Conservation (phyloP, 331 rosid genomes). For the Stylosanthes scabra region DNA sequence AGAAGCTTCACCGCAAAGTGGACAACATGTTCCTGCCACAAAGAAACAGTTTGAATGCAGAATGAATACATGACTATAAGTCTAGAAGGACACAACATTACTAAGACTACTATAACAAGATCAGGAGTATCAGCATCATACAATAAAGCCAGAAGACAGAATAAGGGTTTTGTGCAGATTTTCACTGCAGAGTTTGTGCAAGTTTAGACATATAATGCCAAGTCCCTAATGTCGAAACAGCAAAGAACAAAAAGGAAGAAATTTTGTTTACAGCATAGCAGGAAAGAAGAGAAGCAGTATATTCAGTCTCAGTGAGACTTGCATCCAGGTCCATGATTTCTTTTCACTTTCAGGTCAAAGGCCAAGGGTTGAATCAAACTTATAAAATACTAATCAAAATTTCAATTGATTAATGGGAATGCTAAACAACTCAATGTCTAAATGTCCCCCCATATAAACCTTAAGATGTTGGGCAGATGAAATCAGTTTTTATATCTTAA, state of each 20-base stretch:
- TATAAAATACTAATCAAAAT: neutral
- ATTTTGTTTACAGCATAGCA: slow-evolving; percentile 24
- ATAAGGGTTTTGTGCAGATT: neutral
- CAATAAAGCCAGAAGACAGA: slow-evolving; percentile 9
- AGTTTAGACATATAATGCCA: slow-evolving; percentile 21
- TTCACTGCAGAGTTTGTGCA: slow-evolving; percentile 4
- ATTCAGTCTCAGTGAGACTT: slow-evolving; percentile 2
- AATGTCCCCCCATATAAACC: neutral
- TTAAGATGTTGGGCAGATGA: neutral
- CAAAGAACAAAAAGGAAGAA: slow-evolving; percentile 20
- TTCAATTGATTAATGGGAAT: neutral
- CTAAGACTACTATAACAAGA: slow-evolving; percentile 24
- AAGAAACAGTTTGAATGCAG: slow-evolving; percentile 31
- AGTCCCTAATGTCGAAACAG: slow-evolving; percentile 7
- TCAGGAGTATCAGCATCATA: slow-evolving; percentile 14
- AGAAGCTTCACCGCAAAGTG: slow-evolving; percentile 71
- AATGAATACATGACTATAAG: slow-evolving; percentile 30
- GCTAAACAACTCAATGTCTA: neutral
- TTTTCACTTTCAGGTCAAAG: slow-evolving; percentile 12
- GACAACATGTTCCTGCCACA: slow-evolving; percentile 79
- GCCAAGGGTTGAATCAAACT: slow-evolving; percentile 4
- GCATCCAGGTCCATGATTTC: slow-evolving; percentile 11
- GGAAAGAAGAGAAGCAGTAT: slow-evolving; percentile 22
- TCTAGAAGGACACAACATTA: neutral
- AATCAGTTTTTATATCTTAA: neutral